These are phyloP conservation scores for Rostrohypoxylon terebratum DNA, from an alignment of 495 filamentous ascomycete species.

Conservation along the genomic window DNA sequence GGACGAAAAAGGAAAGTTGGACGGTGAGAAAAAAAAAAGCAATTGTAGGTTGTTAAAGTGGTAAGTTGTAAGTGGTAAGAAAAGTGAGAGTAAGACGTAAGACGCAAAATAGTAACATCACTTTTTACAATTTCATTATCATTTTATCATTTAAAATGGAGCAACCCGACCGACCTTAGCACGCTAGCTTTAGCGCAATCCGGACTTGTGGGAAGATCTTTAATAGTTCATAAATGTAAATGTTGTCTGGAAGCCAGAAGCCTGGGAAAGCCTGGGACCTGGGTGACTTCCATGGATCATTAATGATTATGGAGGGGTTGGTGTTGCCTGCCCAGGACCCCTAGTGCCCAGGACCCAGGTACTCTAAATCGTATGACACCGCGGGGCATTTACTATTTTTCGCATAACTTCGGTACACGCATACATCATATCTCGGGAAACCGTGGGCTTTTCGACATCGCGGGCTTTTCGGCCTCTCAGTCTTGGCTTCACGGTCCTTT, in stretches of 20 bases:
- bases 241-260: not conserved
- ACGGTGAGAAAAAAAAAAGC: not conserved
- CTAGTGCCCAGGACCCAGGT: too few species aligned
- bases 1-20: not conserved
- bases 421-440: not conserved
- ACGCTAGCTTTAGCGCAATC: constrained; percentile 11
- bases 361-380: constrained; percentile 11
- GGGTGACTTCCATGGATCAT: too few species aligned
- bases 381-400: not conserved
- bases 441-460: not conserved
- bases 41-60: not conserved
- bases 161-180: constrained; percentile 15
- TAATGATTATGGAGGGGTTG: constrained; percentile 17
- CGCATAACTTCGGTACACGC: not conserved
- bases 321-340: not conserved
- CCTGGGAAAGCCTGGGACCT: too few species aligned
- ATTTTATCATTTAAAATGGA: not conserved
- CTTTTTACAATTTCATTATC: constrained; percentile 14
- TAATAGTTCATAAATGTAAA: not conserved
- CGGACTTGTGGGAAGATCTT: constrained; percentile 6
- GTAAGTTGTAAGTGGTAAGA: not conserved
- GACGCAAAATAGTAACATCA: constrained; percentile 17
- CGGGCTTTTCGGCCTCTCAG: not conserved
- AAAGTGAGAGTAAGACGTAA: not conserved
- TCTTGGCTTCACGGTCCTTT: not conserved